Percentiles rank a stretch among this genome's conserved stretches.
These are phyloP conservation scores for Tolypocladium cylindrosporum DNA, from an alignment of 2,329 filamentous ascomycete genomes.

Conservation along the genomic window DNA sequence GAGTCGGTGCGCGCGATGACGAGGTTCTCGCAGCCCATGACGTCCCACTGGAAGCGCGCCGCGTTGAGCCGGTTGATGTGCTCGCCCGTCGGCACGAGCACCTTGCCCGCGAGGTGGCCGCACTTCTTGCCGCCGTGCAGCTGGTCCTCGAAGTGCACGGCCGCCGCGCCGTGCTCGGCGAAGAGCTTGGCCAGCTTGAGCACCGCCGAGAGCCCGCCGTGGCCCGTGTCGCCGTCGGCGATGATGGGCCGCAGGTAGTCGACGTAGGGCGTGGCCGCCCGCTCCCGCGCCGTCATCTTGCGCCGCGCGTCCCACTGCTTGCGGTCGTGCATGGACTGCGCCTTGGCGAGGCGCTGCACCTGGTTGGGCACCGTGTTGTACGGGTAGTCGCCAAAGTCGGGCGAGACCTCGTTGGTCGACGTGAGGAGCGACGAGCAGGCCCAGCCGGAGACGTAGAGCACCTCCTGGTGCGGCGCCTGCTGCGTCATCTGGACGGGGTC, in stretches of 20 bases:
- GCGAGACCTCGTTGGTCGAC: conserved; percentile 91
- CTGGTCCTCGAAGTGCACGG: conserved; percentile 96
- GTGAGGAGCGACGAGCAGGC: conserved; percentile 91
- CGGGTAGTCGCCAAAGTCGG: conserved; percentile 96
- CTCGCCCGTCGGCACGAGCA: conserved; percentile 84
- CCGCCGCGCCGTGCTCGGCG: conserved; percentile 91
- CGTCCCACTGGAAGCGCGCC: conserved; percentile 92
- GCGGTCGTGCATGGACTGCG: conserved; percentile 91
- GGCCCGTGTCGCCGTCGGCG: conserved; percentile 91
- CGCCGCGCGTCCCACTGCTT: conserved; percentile 85
- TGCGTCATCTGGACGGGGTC: conserved; percentile 99
- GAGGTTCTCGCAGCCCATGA: conserved; percentile 93
- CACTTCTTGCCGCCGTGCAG: conserved; percentile 98
- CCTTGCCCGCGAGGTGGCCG: conserved; percentile 91
- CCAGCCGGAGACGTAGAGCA: conserved; percentile 95
- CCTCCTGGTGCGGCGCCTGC: conserved; percentile 90
- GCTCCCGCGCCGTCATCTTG: conserved; percentile 64
- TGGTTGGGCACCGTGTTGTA: conserved; percentile 99
- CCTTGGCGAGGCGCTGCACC: conserved; percentile 91
- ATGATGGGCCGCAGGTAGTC: conserved; percentile 94
- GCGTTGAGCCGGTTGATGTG: conserved; percentile 94
- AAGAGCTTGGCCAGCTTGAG: conserved; percentile 96
- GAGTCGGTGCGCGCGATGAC: conserved; percentile 93
- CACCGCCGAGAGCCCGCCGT: conserved; percentile 85
- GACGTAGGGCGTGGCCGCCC: conserved; percentile 67